Conservation (phyloP, 257 asterid species). For the Vinca minor region DNA sequence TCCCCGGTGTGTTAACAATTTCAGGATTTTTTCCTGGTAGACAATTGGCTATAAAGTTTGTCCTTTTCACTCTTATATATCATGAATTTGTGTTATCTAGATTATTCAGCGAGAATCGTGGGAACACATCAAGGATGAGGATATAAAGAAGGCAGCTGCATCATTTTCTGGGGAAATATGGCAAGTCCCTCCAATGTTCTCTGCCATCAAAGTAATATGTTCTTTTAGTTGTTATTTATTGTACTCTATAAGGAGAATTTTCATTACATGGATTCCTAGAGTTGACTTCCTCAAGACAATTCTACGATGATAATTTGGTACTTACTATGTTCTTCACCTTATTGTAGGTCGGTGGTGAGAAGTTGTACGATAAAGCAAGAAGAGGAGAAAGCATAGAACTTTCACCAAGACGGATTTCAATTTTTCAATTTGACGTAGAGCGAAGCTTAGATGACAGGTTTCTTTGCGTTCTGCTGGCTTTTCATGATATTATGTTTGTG, state of each 20-base stretch:
- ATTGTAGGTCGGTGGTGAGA: constrained; percentile 86
- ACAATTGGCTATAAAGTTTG: not conserved
- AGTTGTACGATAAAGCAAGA: constrained; percentile 96
- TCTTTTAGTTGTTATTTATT: not conserved
- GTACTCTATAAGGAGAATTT: not conserved
- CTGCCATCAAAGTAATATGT: constrained; percentile 72
- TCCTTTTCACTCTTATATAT: not conserved
- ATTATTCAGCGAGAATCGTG: constrained; percentile 87
- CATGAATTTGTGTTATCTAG: constrained; percentile 26
- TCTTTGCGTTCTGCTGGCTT: not conserved
- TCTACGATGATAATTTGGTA: not conserved
- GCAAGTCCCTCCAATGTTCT: constrained; percentile 99
- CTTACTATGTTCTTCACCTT: constrained; percentile 11
- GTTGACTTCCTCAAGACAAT: not conserved
- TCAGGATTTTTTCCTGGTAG: constrained; percentile 7
- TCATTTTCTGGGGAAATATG: constrained; percentile 85
- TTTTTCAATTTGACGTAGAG: constrained; percentile 67
- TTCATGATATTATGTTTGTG: not conserved
- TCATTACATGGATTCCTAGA: not conserved
- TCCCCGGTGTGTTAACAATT: constrained; percentile 62
- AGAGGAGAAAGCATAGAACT: constrained; percentile 93
- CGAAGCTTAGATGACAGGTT: constrained; percentile 93
- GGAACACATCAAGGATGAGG: constrained; percentile 84
- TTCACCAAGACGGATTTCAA: constrained; percentile 78
- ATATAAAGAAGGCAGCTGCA: constrained; percentile 72